phyloP scores from a whole-genome alignment of 2,329 filamentous ascomycete species.

The Microcyclosporella mali region DNA sequence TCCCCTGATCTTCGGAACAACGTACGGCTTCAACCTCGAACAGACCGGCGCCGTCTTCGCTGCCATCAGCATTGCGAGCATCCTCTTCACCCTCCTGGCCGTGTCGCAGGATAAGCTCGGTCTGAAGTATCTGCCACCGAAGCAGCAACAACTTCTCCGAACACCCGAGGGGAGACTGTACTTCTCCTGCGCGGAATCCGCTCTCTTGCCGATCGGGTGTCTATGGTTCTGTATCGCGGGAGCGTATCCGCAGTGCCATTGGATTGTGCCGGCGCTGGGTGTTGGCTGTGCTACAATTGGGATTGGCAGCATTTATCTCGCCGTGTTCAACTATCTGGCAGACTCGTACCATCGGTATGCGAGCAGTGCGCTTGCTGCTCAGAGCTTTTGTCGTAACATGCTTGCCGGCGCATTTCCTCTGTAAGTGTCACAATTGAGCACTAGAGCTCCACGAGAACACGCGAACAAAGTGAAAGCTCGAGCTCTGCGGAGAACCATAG shows the following conservation, averaged over 20 bases:
- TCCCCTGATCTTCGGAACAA: constrained; percentile 65
- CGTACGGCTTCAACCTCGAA: constrained; percentile 61
- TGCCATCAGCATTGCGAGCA: constrained; percentile 60
- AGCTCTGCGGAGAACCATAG: background rate
- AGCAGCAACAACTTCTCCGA: constrained; percentile 34
- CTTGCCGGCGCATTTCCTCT: constrained; percentile 76
- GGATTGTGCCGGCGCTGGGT: constrained; percentile 65
- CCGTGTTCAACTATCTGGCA: constrained; percentile 88
- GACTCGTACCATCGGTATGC: constrained; percentile 83
- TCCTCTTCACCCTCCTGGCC: constrained; percentile 67
- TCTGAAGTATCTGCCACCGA: constrained; percentile 14
- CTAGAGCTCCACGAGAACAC: background rate
- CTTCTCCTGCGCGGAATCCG: constrained; percentile 70
- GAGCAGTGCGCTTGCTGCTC: constrained; percentile 76
- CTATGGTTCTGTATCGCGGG: constrained; percentile 72
- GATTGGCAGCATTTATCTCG: constrained; percentile 79
- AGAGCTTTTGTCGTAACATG: constrained; percentile 80
- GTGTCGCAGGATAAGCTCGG: constrained; percentile 32
- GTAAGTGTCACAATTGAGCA: too few species aligned
- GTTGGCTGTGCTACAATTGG: constrained; percentile 73
- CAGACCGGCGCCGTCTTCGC: constrained; percentile 67
- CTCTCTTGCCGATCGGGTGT: constrained; percentile 69
- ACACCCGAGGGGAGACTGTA: constrained; percentile 74
- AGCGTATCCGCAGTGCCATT: constrained; percentile 55
- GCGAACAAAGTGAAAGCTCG: background rate